Base-by-base conservation (phyloP, 352 stramenopile species). In the Phytophthora aleatoria region DNA sequence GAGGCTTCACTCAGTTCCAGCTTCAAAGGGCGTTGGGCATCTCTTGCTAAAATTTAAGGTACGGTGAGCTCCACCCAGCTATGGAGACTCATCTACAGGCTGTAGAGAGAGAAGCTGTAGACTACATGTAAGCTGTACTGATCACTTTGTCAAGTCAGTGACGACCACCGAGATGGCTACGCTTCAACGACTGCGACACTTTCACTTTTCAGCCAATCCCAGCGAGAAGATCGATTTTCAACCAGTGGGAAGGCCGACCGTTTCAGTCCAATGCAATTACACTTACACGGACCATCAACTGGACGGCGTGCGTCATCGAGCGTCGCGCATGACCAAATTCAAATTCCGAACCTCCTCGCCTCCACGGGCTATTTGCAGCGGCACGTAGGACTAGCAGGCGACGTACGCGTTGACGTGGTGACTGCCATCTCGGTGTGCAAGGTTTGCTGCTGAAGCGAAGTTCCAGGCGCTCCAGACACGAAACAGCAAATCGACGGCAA, bases 401-500 rank as follows among this genome's bases (percentile, higher is more conserved):
- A 36, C 42, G 42, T 45, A 20, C 9, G 7, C 20, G 36, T 57
- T 38, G 43, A 28, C n/a, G 16, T 30, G 26, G 39, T 15, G 15
- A 30, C 42, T 31, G 30, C 12, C 35, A 51, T 57, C 47, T 57
- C 38, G 36, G 36, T 39, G 57, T 38, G 47, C 51, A 58, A 58
- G 15, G 15, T 31, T 30, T 41, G 27, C 26, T 33, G 12, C n/a
- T 16, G 42, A 38, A 50, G 36, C 16, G 33, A 45, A 56, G 20
- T 41, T 51, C 24, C 36, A 2, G 30, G 49, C 42, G 50, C 35
- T 24, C 50, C 24, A 57, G 50, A 48, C 50, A 57, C 50, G 50
- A 58, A 58, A 49, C 42, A n/a, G 48, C 57, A 65, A 65, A 61
- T 67, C 50, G 15, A 27, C 50, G 53, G 41, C 53, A 69, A 28